Conservation (phyloP, 108 stramenopile species). For the Cyclotella kingstonii region DNA sequence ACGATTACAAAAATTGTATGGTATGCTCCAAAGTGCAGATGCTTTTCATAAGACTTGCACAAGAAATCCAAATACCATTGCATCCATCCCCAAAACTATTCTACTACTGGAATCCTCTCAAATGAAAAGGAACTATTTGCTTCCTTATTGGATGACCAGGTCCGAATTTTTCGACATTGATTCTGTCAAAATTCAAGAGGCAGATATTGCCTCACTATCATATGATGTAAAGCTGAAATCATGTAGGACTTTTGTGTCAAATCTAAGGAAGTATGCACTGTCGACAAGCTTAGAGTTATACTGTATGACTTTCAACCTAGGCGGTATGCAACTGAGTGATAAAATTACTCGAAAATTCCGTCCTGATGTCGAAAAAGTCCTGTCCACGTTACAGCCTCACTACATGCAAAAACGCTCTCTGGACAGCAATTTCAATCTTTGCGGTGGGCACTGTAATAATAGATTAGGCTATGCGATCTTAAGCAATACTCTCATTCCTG, state of each 20-base stretch:
- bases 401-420: neutral
- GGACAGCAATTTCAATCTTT: neutral
- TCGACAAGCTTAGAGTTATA: slow-evolving; percentile 5
- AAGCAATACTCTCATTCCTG: slow-evolving; percentile 26
- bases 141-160: slow-evolving; percentile 41
- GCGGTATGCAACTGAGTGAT: slow-evolving; percentile 31
- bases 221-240: neutral
- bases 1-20: slow-evolving; percentile 11
- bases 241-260: slow-evolving; percentile 8
- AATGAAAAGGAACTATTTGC: slow-evolving; percentile 14
- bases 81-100: slow-evolving; percentile 17
- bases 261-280: slow-evolving; percentile 7
- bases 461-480: slow-evolving; percentile 37
- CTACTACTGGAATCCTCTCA: slow-evolving; percentile 22
- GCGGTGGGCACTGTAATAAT: slow-evolving; percentile 22
- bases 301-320: slow-evolving; percentile 21
- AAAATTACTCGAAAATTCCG: neutral
- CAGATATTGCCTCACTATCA: slow-evolving; percentile 5
- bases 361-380: slow-evolving; percentile 12
- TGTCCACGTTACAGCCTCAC: slow-evolving; percentile 12
- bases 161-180: slow-evolving; percentile 16
- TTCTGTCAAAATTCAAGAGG: slow-evolving; percentile 11
- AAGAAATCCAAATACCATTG: slow-evolving; percentile 1
- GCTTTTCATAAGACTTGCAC: neutral
- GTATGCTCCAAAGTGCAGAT: slow-evolving; percentile 15